These are phyloP conservation scores for Metarhizium rileyi DNA, from an alignment of 2,329 filamentous ascomycete species.

Conservation along the genomic window DNA sequence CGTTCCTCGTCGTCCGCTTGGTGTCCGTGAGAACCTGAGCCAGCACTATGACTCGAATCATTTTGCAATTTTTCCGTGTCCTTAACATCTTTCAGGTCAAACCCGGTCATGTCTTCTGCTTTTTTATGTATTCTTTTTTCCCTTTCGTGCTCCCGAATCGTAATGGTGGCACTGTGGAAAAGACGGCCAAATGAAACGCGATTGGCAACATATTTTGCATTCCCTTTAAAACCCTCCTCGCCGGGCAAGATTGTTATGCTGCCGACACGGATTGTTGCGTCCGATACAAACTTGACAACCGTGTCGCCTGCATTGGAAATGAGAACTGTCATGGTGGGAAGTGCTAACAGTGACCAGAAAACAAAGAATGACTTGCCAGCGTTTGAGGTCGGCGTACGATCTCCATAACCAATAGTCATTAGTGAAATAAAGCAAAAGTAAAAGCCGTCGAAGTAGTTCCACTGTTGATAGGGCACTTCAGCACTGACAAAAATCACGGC, in stretches of 20 bases:
- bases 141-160: conserved; percentile 4
- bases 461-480: conserved; percentile 44
- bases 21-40: background rate
- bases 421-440: conserved; percentile 83
- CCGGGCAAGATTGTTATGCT: conserved; percentile 52
- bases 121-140: background rate
- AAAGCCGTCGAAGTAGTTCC: conserved; percentile 70
- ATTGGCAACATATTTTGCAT: conserved; percentile 33
- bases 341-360: conserved; percentile 79
- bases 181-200: conserved; percentile 33
- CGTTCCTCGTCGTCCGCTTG: background rate
- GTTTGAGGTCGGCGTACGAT: conserved; percentile 66
- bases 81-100: conserved; percentile 3
- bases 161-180: conserved; percentile 18
- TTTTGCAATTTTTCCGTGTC: background rate
- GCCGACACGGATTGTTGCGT: conserved; percentile 45
- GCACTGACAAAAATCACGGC: conserved; percentile 59
- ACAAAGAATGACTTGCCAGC: conserved; percentile 79
- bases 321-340: conserved; percentile 82
- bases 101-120: conserved; percentile 1
- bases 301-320: conserved; percentile 80
- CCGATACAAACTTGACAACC: conserved; percentile 53
- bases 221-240: conserved; percentile 37
- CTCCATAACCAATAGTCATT: conserved; percentile 81
- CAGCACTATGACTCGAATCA: conserved; percentile 1